Evolutionary conservation across 768 basidiomycete species (phyloP), one percentile per base, ranked within the genome.

Genomic region (Panus rudis): DNA sequence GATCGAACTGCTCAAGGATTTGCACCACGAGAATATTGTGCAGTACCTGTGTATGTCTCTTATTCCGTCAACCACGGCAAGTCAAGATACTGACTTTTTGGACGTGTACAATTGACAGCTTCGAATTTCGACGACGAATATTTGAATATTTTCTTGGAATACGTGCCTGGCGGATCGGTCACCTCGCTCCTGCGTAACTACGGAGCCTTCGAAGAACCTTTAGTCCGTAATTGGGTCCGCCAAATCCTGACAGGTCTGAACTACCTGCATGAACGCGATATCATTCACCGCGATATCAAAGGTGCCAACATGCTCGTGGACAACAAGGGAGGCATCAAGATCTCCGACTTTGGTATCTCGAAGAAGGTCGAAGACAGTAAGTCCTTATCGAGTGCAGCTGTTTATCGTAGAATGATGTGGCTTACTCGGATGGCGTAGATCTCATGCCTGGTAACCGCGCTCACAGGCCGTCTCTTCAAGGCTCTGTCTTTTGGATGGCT

Each of bases 401-500:
- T 10, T 10, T 30, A 10, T 30, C 28, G n/a, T 10, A 30, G 28
- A 30, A n/a, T 30, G 28, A 10, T 32, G 33, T 16, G 14, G 19
- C 21, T 42, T 14, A 22, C 42, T 30, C 16, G 39, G 27, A 6
- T 35, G 19, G 11, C 30, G 28, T 42, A 72, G 68, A 65, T 50
- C 60, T 76, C 23, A 56, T 71, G 24, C 67, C 68, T 19, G 81
- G 81, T 10, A 80, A 84, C 44, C 80, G 84, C 19, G 75, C 81
- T 33, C 84, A 97, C 59, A 75, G 96, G 6, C 89, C 92, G 4
- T 98, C 96, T 1, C 67, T 98, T 4, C 96, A 98, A 62, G 96
- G 96, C 2, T 96, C 92, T 1, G 93, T 97, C 10, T 98, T 96
- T 65, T 98, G 94, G 94, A 97, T 98, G 94, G 94, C 94, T 0